phyloP scores from a whole-genome alignment of 495 filamentous ascomycete genomes.

The Haplographium delicatum region DNA sequence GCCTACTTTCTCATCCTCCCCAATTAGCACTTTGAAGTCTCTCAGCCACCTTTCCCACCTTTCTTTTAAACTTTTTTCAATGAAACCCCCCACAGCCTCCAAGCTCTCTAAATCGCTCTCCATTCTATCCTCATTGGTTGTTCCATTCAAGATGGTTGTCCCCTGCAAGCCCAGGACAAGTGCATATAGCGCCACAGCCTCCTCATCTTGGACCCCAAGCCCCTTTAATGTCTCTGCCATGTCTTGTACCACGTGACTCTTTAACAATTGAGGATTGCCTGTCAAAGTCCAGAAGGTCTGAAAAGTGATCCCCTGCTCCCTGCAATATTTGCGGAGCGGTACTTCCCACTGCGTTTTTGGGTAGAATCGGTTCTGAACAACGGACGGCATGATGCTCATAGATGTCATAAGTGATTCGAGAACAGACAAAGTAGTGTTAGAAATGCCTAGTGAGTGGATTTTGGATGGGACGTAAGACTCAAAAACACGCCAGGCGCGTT shows the following conservation, averaged over 20 bases:
- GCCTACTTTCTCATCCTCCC: too few species aligned
- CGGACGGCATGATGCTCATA: slow-evolving; percentile 47
- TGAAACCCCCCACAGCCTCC: slow-evolving; percentile 44
- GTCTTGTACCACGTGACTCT: slow-evolving; percentile 41
- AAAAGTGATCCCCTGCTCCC: slow-evolving; percentile 54
- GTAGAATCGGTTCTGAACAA: slow-evolving; percentile 76
- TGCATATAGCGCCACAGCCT: slow-evolving; percentile 57
- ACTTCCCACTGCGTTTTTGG: slow-evolving; percentile 54
- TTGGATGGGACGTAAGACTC: slow-evolving; percentile 56
- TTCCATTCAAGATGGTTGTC: slow-evolving; percentile 64
- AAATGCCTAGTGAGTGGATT: slow-evolving; percentile 67
- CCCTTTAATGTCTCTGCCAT: slow-evolving; percentile 46
- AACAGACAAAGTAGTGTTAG: slow-evolving; percentile 54
- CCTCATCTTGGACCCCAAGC: slow-evolving; percentile 38
- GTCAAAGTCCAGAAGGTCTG: slow-evolving; percentile 80
- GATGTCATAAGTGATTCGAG: slow-evolving; percentile 46
- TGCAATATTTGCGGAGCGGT: slow-evolving; percentile 56
- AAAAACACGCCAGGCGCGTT: slow-evolving; percentile 59
- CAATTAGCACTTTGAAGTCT: slow-evolving; percentile 43
- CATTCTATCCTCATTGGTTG: slow-evolving; percentile 60
- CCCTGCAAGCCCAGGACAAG: slow-evolving; percentile 56
- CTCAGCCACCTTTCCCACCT: slow-evolving; percentile 41
- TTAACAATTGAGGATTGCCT: slow-evolving; percentile 58
- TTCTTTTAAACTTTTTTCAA: slow-evolving; percentile 32
- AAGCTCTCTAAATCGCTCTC: slow-evolving; percentile 54